These are phyloP conservation scores for Fagus sylvatica DNA, from an alignment of 306 rosid species.

Conservation along the genomic window DNA sequence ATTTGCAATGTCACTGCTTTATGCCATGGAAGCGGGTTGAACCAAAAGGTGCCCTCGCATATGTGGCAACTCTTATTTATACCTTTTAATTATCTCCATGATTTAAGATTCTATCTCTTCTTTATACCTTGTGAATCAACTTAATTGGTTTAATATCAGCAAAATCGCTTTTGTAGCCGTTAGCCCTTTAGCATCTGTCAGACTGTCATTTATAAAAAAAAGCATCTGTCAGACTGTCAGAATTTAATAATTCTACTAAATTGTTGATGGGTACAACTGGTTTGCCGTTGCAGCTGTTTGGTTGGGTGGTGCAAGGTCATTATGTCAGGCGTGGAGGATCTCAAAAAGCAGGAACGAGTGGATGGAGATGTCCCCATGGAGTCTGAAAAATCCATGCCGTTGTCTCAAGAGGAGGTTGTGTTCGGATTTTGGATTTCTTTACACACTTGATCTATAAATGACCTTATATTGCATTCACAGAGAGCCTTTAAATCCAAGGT, in stretches of 20 bases:
- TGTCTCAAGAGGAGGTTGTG: slow-evolving; percentile 62
- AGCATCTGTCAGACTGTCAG: too few relatives aligned
- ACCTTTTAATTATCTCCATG: neutral
- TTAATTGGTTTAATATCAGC: neutral
- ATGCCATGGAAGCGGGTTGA: neutral
- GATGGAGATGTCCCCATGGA: slow-evolving; percentile 42
- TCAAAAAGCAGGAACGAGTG: slow-evolving; percentile 54
- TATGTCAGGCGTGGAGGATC: slow-evolving; percentile 58
- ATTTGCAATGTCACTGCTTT: neutral
- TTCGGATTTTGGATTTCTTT: slow-evolving; percentile 15
- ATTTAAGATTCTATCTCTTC: neutral
- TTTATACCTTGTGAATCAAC: neutral
- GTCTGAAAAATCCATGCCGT: slow-evolving; percentile 44
- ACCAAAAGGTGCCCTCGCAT: neutral
- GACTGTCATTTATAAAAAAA: too few relatives aligned
- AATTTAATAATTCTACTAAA: neutral
- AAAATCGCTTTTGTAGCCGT: neutral
- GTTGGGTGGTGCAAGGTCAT: slow-evolving; percentile 35
- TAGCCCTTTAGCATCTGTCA: neutral
- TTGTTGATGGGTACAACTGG: neutral
- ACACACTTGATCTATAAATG: slow-evolving; percentile 2
- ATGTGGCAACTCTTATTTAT: neutral
- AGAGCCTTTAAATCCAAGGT: slow-evolving; percentile 7
- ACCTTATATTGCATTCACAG: neutral
- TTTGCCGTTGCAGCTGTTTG: slow-evolving; percentile 35